Conservation (phyloP, 352 stramenopile genomes). For the Pythium brassicae region DNA sequence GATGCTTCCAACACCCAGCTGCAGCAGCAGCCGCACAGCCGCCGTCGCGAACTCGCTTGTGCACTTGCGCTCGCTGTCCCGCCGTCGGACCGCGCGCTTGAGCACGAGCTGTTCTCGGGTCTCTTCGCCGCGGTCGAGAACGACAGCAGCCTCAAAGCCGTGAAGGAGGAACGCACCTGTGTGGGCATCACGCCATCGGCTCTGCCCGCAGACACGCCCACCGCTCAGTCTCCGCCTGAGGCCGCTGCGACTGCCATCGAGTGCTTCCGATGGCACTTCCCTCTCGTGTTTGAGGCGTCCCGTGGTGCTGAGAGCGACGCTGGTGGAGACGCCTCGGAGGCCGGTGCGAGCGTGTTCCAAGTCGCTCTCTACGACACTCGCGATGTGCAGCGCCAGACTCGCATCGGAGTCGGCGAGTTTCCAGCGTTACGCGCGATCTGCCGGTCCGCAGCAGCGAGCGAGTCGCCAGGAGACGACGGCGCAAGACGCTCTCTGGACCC, state of each 20-base stretch:
- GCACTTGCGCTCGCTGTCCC: neutral
- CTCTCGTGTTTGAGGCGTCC: conserved; percentile 14
- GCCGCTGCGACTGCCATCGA: neutral
- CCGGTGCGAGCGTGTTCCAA: conserved; percentile 5
- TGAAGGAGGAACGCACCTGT: neutral
- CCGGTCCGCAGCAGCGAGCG: neutral
- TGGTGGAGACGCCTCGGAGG: too few species aligned
- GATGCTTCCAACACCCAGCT: neutral
- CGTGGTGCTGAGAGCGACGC: neutral
- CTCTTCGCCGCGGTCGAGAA: conserved; percentile 1
- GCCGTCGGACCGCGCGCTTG: neutral
- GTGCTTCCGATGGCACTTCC: conserved; percentile 32
- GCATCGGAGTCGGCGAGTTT: conserved; percentile 20
- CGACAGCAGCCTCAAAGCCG: neutral
- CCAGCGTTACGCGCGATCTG: conserved; percentile 6
- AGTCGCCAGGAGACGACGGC: neutral
- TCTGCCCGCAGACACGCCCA: neutral
- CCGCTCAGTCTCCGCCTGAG: neutral
- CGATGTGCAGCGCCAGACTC: conserved; percentile 8
- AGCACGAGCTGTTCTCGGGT: conserved; percentile 2
- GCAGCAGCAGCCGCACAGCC: neutral
- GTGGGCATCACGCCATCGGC: conserved; percentile 16
- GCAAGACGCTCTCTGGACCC: neutral
- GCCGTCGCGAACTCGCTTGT: conserved; percentile 1
- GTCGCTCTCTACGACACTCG: conserved; percentile 26